A percentile compares a stretch with the other conserved stretches of the same genome.
phyloP scores from a whole-genome alignment of 169 alveolate genomes.

The Plasmodium vinckei region DNA sequence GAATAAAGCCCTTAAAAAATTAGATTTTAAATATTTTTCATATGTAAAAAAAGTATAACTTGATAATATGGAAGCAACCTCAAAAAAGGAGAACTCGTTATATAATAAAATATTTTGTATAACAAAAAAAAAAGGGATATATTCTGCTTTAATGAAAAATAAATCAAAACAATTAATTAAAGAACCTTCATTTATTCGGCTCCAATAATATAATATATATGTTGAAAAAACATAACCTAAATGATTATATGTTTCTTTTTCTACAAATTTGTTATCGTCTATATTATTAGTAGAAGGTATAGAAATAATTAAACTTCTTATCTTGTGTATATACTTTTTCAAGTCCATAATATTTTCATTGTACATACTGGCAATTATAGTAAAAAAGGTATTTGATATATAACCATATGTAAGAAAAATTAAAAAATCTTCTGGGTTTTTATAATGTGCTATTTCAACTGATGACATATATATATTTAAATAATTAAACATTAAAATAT shows the following conservation, averaged over 20 bases:
- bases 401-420: conserved; percentile 81
- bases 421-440: conserved; percentile 82
- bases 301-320: conserved; percentile 7
- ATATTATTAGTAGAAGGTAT: conserved; percentile 1
- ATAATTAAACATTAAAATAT: conserved; percentile 80
- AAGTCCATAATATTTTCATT: conserved; percentile 60
- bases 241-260: conserved; percentile 62
- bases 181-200: conserved; percentile 84
- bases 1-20: conserved; percentile 23
- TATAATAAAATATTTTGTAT: conserved; percentile 82
- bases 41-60: conserved; percentile 68
- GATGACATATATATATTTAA: conserved; percentile 82
- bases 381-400: conserved; percentile 71
- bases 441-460: conserved; percentile 82
- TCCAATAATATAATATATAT: conserved; percentile 84
- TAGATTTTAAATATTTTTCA: conserved; percentile 20
- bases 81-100: conserved; percentile 77
- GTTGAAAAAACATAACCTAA: conserved; percentile 82
- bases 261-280: conserved; percentile 6
- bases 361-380: conserved; percentile 75
- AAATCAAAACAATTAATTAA: conserved; percentile 83
- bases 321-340: conserved; percentile 19
- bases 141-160: conserved; percentile 82
- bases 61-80: conserved; percentile 70
- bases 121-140: conserved; percentile 80